Evolutionary conservation across 2,329 filamentous ascomycete genomes (phyloP), one percentile per base, ranked within the genome.

Genomic region (Penicillium fuscoglaucum): DNA sequence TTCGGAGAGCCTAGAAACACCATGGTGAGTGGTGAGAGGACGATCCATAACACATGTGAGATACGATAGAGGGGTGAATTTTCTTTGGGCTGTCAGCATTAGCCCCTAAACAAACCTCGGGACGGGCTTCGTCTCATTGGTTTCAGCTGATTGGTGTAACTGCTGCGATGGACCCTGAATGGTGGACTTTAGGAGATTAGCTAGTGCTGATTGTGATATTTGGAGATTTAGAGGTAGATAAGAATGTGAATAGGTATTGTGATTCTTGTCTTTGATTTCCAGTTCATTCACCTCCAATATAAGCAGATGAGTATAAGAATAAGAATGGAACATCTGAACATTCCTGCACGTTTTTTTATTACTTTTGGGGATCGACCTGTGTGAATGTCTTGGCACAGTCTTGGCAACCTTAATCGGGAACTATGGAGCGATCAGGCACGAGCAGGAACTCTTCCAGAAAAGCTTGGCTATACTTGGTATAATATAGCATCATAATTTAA

Each of bases 1-100:
- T 50, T 47, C 21, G 45, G 37, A 31, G 19, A 52, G n/a, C 61
- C 43, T 9, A 57, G 37, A 17, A 55, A 47, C 37, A 35, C 43
- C 62, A 64, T 64, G 43, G 35, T 52, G 51, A n/a, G 31, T 31
- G 41, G 9, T 37, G 33, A 40, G 2, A 24, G 28, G 21, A 43
- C 21, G 9, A 31, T 41, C 40, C 29, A 53, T 53, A 8, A 24
- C 15, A 24, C 1, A 29, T 21, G 19, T 0, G 12, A 15, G n/a
- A 41, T 7, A 29, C 1, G 15, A 12, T 19, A 13, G 24, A 40
- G 17, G 3, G n/a, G 35, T 19, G 13, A 7, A 41, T 41, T 41
- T 40, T 15, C 17, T 19, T 21, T 29, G 33, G 26, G 17, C n/a
- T 51, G 26, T 51, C 48, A 51, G 48, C 17, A 4, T 50, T 19